phyloP scores from a whole-genome alignment of 106 monocot species.

The Phalaenopsis aphrodite region DNA sequence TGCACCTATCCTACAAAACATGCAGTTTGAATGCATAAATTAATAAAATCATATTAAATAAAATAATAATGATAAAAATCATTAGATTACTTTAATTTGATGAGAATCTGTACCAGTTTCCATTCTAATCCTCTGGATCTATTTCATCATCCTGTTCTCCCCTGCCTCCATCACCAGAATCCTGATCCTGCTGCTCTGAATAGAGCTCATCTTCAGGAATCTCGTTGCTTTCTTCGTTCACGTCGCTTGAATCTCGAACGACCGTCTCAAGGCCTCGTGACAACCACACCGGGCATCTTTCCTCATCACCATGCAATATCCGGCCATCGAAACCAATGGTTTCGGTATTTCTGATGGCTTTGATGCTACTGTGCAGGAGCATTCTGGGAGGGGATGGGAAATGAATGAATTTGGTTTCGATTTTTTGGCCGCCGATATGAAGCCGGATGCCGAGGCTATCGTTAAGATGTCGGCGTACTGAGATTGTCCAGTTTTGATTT shows the following conservation, averaged over 20 bases:
- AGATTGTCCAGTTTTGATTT: constrained; percentile 62
- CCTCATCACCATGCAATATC: constrained; percentile 32
- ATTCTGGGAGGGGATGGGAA: constrained; percentile 84
- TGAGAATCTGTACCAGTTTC: neutral
- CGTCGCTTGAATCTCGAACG: constrained; percentile 4
- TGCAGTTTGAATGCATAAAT: neutral
- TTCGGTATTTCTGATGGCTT: constrained; percentile 8
- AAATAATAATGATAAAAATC: too few relatives aligned
- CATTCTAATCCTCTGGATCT: constrained; percentile 76
- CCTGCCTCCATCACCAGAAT: constrained; percentile 32
- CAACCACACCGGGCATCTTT: constrained; percentile 64
- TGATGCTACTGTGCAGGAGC: constrained; percentile 58
- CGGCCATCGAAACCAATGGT: constrained; percentile 23
- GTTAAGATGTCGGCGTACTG: constrained; percentile 54
- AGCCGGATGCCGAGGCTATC: constrained; percentile 57
- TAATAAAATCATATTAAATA: neutral
- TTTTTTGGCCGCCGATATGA: constrained; percentile 27
- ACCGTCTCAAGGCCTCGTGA: constrained; percentile 19
- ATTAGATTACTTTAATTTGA: neutral
- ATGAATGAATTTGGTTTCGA: constrained; percentile 63
- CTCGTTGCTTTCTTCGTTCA: constrained; percentile 39
- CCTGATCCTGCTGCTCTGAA: constrained; percentile 20
- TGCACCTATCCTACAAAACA: neutral
- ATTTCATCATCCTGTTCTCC: constrained; percentile 63
- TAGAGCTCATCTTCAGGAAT: constrained; percentile 45